Evolutionary conservation across 2,329 filamentous ascomycete genomes (phyloP).

Genomic region (Hypomyces rosellus): DNA sequence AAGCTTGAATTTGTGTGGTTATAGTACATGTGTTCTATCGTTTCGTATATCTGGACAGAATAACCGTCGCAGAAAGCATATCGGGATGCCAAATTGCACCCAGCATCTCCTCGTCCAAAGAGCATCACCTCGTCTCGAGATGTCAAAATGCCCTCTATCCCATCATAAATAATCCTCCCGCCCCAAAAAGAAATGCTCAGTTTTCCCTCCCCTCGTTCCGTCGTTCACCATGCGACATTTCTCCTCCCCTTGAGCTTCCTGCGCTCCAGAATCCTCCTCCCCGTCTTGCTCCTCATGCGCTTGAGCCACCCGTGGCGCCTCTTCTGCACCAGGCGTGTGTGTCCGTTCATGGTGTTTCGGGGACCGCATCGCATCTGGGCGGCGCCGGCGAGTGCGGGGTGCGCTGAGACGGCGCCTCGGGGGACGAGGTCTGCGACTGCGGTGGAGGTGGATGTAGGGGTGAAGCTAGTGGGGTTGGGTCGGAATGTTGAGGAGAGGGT

Average conservation of each 20-base stretch:
- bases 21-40: slow-evolving; percentile 9
- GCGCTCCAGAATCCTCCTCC: slow-evolving; percentile 46
- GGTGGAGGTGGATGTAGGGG: slow-evolving; percentile 14
- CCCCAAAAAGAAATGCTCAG: no score
- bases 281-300: slow-evolving; percentile 43
- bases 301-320: slow-evolving; percentile 52
- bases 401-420: slow-evolving; percentile 39
- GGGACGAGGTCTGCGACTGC: slow-evolving; percentile 40
- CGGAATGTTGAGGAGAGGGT: slow-evolving; percentile 32
- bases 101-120: no score
- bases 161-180: no score
- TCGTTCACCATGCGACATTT: slow-evolving; percentile 28
- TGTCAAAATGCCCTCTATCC: no score
- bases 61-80: neutral
- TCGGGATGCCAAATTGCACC: neutral
- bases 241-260: slow-evolving; percentile 48
- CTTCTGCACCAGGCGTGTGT: slow-evolving; percentile 52
- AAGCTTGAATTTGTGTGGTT: neutral
- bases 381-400: slow-evolving; percentile 44
- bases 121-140: no score
- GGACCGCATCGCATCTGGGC: slow-evolving; percentile 53
- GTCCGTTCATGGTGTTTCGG: slow-evolving; percentile 49
- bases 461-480: slow-evolving; percentile 26
- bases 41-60: neutral
- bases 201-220: neutral